phyloP scores from a whole-genome alignment of 139 green algal genomes.

The Pycnococcus provasolii region DNA sequence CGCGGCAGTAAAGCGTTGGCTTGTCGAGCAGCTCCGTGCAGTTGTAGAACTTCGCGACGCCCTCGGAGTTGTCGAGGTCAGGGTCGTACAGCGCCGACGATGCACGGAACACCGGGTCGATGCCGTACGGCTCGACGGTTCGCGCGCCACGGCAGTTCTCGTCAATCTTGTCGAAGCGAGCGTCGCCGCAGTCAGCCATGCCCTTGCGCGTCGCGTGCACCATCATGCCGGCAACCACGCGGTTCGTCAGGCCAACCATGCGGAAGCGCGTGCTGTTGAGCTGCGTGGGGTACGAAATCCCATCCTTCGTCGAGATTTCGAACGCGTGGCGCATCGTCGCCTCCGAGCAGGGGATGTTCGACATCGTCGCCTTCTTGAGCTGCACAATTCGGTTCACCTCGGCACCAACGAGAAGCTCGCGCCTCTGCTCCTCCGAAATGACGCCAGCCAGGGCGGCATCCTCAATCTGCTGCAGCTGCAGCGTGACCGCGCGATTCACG shows the following conservation, averaged over 20 bases:
- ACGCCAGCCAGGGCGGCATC: no score
- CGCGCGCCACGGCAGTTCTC: conserved; percentile 41
- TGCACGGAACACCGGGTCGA: conserved; percentile 65
- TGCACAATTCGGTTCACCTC: no score
- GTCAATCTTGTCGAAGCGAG: conserved; percentile 58
- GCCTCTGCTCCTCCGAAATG: no score
- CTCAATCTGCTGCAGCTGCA: no score
- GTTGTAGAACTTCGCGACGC: conserved; percentile 53
- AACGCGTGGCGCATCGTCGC: conserved; percentile 22
- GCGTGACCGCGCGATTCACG: no score
- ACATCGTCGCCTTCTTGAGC: conserved; percentile 28
- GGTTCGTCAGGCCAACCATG: conserved; percentile 43
- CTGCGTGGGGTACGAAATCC: conserved; percentile 31
- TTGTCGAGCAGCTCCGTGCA: conserved; percentile 38
- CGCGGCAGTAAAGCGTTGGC: conserved; percentile 49
- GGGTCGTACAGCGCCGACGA: conserved; percentile 55
- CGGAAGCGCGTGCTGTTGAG: conserved; percentile 35
- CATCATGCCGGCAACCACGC: conserved; percentile 58
- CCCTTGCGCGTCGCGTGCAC: conserved; percentile 49
- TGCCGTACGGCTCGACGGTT: conserved; percentile 39
- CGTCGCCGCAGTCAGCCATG: conserved; percentile 43
- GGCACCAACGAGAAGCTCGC: no score
- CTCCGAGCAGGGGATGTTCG: conserved; percentile 29
- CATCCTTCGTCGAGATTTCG: conserved; percentile 47
- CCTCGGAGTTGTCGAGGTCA: conserved; percentile 43